Base-by-base conservation (phyloP, 345 rosid genomes). In the Murraya koenigii region DNA sequence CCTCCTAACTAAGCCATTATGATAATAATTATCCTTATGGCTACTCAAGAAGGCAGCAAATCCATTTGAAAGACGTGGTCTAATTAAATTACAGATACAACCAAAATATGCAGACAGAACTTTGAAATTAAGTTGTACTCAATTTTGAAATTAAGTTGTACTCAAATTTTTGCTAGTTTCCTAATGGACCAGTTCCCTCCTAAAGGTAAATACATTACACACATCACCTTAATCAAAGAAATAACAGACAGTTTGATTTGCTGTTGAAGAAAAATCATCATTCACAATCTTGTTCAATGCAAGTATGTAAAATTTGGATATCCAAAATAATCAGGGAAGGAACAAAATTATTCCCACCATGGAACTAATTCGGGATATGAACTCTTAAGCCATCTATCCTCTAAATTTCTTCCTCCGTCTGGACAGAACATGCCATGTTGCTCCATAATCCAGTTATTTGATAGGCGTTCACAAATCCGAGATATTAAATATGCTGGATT, bases 21-120 rank as follows among this genome's bases (percentile, higher is more conserved):
- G 49, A 55, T 71, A 44, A 71, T 11, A 19, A 33, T 71, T 3
- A 71, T 13, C 13, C 47, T 13, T 71, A 71, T 71, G 22, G 47
- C 63, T 55, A 54, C 64, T 71, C 75, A 55, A 71, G 55, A 14
- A 71, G 74, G 74, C 74, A 71, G 61, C 62, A 71, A 54, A 54
- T 15, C 58, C 6, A 8, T 19, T 47, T 8, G 2, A 26, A 8
- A 67, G 32, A 25, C 30, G 13, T 2, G 32, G 30, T n/a, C 25
- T 15, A 39, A 23, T 39, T n/a, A 67, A 14, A 68, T 25, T 7
- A 41, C 52, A 15, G 36, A 1, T 6, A 66, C 9, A 4, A 22
- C 26, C 71, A 22, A 66, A n/a, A n/a, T n/a, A 38, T 8, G 71
- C 30, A 5, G 4, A 20, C 71, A 38, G n/a, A 35, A 52, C 56